Percentiles rank a stretch among this genome's conserved stretches.
Evolutionary conservation across 176 grass and related monocot genomes (phyloP).

Genomic region (Lolium rigidum): DNA sequence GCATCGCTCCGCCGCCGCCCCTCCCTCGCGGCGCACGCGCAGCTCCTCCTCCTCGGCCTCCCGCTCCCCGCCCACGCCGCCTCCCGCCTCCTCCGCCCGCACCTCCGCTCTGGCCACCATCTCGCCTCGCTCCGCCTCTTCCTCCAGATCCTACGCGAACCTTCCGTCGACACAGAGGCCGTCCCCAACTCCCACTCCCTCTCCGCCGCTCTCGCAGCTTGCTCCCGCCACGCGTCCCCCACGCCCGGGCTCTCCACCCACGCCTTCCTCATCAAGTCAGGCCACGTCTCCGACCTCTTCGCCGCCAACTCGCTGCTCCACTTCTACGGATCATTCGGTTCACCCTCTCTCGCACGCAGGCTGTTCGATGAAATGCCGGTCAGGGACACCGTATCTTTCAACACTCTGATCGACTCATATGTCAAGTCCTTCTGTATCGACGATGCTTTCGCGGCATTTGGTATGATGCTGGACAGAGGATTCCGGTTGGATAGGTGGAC

Average conservation of each 20-base stretch:
- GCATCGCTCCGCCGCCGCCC: conserved; percentile 37
- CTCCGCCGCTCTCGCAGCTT: conserved; percentile 43
- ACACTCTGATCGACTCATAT: conserved; percentile 47
- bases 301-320: conserved; percentile 51
- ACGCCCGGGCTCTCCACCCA: conserved; percentile 51
- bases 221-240: conserved; percentile 40
- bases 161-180: not conserved
- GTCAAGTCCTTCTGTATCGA: not conserved
- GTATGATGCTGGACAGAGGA: conserved; percentile 28
- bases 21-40: conserved; percentile 55
- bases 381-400: conserved; percentile 39
- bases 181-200: conserved; percentile 43
- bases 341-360: conserved; percentile 9
- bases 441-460: conserved; percentile 8
- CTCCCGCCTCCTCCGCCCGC: conserved; percentile 55
- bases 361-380: conserved; percentile 50
- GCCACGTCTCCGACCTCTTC: conserved; percentile 49
- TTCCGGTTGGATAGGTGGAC: conserved; percentile 41
- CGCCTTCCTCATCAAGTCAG: conserved; percentile 58
- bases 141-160: conserved; percentile 30
- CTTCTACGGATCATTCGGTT: conserved; percentile 47
- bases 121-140: conserved; percentile 50
- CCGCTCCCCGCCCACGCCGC: conserved; percentile 42
- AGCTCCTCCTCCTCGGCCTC: conserved; percentile 59
- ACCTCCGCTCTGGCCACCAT: conserved; percentile 48